phyloP scores from a whole-genome alignment of 2,329 filamentous ascomycete genomes.

The Penicillium concentricum region DNA sequence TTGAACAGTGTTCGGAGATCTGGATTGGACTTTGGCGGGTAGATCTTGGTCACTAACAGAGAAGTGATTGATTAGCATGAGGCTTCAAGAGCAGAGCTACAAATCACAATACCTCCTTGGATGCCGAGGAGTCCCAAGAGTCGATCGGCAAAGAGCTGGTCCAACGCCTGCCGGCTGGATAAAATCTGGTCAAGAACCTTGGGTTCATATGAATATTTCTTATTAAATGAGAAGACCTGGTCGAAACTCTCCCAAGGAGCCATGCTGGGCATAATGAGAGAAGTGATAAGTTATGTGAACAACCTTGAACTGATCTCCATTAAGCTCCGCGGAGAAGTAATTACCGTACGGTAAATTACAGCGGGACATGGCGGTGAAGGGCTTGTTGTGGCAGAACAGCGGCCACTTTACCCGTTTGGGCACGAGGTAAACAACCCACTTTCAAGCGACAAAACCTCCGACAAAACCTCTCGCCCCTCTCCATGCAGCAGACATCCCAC shows the following conservation, averaged over 20 bases:
- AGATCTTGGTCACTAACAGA: slow-evolving; percentile 58
- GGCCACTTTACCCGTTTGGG: slow-evolving; percentile 34
- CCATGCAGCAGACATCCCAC: slow-evolving; percentile 27
- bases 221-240: slow-evolving; percentile 63
- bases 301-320: slow-evolving; percentile 3
- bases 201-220: slow-evolving; percentile 62
- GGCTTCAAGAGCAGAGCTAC: slow-evolving; percentile 7
- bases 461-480: slow-evolving; percentile 10
- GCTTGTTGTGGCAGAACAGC: slow-evolving; percentile 36
- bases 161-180: slow-evolving; percentile 64
- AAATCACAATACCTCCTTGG: slow-evolving; percentile 58
- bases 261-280: slow-evolving; percentile 29
- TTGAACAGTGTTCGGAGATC: slow-evolving; percentile 69
- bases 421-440: slow-evolving; percentile 42
- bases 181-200: slow-evolving; percentile 63
- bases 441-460: slow-evolving; percentile 21
- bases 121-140: slow-evolving; percentile 70
- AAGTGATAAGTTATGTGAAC: slow-evolving; percentile 1
- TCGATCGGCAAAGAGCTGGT: slow-evolving; percentile 75
- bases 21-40: slow-evolving; percentile 70
- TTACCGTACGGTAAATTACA: slow-evolving; percentile 14
- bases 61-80: slow-evolving; percentile 10
- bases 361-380: slow-evolving; percentile 28
- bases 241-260: slow-evolving; percentile 62
- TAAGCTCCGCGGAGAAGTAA: slow-evolving; percentile 20